Conservation (phyloP, 148 eudicot species). For the Dianthus caryophyllus region DNA sequence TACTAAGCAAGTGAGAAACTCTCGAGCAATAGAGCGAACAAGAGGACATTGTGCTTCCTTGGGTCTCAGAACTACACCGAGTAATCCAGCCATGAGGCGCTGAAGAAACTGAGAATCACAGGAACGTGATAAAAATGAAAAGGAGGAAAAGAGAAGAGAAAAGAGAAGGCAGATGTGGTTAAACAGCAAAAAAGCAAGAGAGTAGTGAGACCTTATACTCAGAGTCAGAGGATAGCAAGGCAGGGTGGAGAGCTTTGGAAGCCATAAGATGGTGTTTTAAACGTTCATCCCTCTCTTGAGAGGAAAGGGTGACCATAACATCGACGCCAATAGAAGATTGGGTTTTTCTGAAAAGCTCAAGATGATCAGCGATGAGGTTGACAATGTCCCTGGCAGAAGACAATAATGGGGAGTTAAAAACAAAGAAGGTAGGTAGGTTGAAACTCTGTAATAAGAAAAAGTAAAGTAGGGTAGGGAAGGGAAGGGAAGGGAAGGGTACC, state of each 20-base stretch:
- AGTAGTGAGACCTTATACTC: slow-evolving; percentile 98
- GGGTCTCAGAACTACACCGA: slow-evolving; percentile 73
- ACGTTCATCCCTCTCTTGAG: slow-evolving; percentile 97
- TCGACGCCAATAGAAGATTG: slow-evolving; percentile 87
- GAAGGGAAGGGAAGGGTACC: slow-evolving; percentile 39
- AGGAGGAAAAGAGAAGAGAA: background rate
- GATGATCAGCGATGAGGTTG: slow-evolving; percentile 77
- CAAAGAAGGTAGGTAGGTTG: slow-evolving; percentile 1
- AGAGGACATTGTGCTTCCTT: slow-evolving; percentile 89
- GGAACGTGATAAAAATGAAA: slow-evolving; percentile 23
- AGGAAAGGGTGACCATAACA: slow-evolving; percentile 87
- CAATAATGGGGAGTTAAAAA: slow-evolving; percentile 17
- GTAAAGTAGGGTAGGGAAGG: background rate
- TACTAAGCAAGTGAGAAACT: slow-evolving; percentile 83
- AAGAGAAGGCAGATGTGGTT: slow-evolving; percentile 14
- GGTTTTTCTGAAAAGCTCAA: slow-evolving; percentile 85
- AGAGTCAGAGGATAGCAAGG: slow-evolving; percentile 77
- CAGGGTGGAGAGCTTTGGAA: slow-evolving; percentile 94
- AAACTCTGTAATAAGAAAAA: background rate
- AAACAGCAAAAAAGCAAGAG: slow-evolving; percentile 19
- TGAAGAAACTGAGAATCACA: slow-evolving; percentile 60
- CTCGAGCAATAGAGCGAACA: slow-evolving; percentile 85
- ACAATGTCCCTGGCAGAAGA: slow-evolving; percentile 68
- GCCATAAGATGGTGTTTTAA: slow-evolving; percentile 81
- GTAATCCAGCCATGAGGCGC: slow-evolving; percentile 66